Percentiles rank a stretch among this genome's conserved stretches.
These are phyloP conservation scores for Neltuma alba DNA, from an alignment of 306 rosid species.

Conservation along the genomic window DNA sequence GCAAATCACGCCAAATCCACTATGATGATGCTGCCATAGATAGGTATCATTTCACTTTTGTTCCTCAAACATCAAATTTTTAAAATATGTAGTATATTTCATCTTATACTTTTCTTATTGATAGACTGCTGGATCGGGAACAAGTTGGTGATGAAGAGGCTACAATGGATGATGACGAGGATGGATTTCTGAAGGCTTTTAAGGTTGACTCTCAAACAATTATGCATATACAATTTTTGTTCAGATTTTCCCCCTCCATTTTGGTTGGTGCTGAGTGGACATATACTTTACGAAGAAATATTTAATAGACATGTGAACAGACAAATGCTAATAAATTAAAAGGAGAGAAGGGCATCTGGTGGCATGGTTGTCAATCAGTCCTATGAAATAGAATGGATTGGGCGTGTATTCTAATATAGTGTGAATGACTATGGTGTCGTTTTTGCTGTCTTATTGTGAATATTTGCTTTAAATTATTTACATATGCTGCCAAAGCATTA, in stretches of 20 bases:
- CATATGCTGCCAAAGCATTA: not conserved
- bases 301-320: not conserved
- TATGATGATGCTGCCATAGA: conserved; percentile 94
- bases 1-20: conserved; percentile 96
- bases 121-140: conserved; percentile 92
- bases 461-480: not conserved
- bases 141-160: conserved; percentile 85
- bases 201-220: conserved; percentile 58
- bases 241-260: conserved; percentile 13
- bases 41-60: conserved; percentile 52
- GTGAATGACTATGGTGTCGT: not conserved
- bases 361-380: not conserved
- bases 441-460: not conserved
- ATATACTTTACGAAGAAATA: conserved; percentile 2
- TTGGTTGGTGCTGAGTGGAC: conserved; percentile 25
- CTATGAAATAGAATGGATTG: conserved; percentile 13
- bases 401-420: conserved; percentile 6
- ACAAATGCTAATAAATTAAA: conserved; percentile 15
- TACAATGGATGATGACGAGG: conserved; percentile 87
- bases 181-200: conserved; percentile 94
- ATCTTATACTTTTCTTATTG: conserved; percentile 35
- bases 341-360: not conserved
- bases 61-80: conserved; percentile 19
- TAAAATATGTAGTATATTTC: conserved; percentile 29
- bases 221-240: conserved; percentile 26